Evolutionary conservation across 768 basidiomycete genomes (phyloP).

Genomic region (Imleria badia): DNA sequence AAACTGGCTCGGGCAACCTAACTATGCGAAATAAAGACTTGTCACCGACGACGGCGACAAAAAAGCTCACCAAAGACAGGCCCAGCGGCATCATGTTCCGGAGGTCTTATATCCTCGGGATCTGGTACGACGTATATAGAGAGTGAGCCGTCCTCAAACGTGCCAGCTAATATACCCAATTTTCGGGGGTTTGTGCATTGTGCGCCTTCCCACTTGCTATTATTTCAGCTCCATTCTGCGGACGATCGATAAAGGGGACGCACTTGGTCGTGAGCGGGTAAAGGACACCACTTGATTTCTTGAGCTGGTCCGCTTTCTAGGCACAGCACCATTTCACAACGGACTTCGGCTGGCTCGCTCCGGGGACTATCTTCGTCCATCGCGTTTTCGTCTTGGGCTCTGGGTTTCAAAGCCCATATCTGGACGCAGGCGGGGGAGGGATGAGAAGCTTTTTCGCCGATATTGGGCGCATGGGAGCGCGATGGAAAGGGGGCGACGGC

Average conservation of each 20-base stretch:
- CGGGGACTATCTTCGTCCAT: conserved; percentile 26
- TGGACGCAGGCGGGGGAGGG: conserved; percentile 74
- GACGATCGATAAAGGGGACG: conserved; percentile 14
- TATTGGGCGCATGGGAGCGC: conserved; percentile 56
- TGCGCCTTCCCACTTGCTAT: conserved; percentile 19
- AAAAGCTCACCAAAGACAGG: conserved; percentile 52
- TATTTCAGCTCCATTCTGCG: not conserved
- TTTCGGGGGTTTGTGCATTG: conserved; percentile 44
- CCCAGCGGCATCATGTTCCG: conserved; percentile 24
- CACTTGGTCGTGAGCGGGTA: conserved; percentile 72
- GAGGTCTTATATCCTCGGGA: conserved; percentile 51
- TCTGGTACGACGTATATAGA: conserved; percentile 79
- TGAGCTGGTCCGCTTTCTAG: conserved; percentile 77
- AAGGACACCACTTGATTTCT: conserved; percentile 90
- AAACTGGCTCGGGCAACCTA: conserved; percentile 56
- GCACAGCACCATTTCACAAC: conserved; percentile 85
- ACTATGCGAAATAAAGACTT: conserved; percentile 39
- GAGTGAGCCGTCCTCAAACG: conserved; percentile 86
- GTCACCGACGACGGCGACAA: not conserved
- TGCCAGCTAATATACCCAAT: conserved; percentile 80
- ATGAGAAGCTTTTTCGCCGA: conserved; percentile 57
- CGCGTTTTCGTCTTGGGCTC: conserved; percentile 3
- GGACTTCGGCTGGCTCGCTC: conserved; percentile 38
- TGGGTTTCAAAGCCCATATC: conserved; percentile 67
- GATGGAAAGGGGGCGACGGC: conserved; percentile 79